phyloP scores from a whole-genome alignment of 306 rosid species.

The Vicia faba region DNA sequence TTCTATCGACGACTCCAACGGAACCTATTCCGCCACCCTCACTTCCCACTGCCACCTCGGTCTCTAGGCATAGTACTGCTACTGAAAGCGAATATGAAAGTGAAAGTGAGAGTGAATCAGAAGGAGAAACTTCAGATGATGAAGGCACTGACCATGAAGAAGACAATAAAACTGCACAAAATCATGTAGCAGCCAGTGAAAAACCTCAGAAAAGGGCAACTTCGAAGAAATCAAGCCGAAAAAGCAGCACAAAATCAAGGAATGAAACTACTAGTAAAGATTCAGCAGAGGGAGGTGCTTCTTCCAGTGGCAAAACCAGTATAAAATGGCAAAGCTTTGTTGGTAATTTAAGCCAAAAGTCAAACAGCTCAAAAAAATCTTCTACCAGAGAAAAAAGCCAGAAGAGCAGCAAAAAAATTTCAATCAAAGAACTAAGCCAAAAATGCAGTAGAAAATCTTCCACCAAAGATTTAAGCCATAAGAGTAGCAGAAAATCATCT shows the following conservation, averaged over 20 bases:
- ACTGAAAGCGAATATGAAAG: slow-evolving; percentile 2
- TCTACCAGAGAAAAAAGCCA: background rate
- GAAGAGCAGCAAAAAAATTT: slow-evolving; percentile 30
- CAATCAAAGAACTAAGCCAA: background rate
- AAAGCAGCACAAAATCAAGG: slow-evolving; percentile 35
- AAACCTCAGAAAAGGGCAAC: background rate
- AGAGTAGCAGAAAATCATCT: slow-evolving; percentile 33
- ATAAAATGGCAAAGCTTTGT: slow-evolving; percentile 21
- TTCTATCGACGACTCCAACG: slow-evolving; percentile 55
- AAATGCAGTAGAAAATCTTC: slow-evolving; percentile 42
- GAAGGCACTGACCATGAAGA: background rate
- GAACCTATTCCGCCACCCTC: slow-evolving; percentile 32
- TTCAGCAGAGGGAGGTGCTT: slow-evolving; percentile 43
- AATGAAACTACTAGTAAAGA: background rate
- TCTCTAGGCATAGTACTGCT: slow-evolving; percentile 1
- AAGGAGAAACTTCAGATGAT: slow-evolving; percentile 12
- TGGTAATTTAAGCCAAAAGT: slow-evolving; percentile 14
- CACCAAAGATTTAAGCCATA: background rate
- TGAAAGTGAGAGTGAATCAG: slow-evolving; percentile 3
- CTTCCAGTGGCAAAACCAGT: slow-evolving; percentile 40
- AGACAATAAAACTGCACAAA: background rate
- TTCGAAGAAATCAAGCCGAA: slow-evolving; percentile 38
- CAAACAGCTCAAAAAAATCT: slow-evolving; percentile 14
- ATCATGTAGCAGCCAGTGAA: background rate
- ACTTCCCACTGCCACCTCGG: slow-evolving; percentile 19